Evolutionary conservation across 257 asterid genomes (phyloP).

Genomic region (Solanum paucissectum): DNA sequence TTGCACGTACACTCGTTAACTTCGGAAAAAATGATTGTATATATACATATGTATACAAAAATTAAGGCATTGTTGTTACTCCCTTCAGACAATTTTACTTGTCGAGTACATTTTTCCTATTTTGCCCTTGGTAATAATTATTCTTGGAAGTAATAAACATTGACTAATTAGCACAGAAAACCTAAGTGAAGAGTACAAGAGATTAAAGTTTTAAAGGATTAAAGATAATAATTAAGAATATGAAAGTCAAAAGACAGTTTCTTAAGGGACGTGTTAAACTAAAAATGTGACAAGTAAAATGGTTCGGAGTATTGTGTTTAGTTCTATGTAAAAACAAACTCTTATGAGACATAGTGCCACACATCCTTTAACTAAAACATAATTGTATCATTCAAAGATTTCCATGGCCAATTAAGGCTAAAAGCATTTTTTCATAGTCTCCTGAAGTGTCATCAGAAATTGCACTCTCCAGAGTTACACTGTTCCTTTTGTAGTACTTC

Average conservation of each 20-base stretch:
- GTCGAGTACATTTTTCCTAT: no score
- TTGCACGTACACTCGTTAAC: not conserved
- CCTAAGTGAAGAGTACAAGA: not conserved
- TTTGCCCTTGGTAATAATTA: not conserved
- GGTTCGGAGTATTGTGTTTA: not conserved
- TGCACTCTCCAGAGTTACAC: constrained; percentile 46
- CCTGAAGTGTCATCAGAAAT: constrained; percentile 69
- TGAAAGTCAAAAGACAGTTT: not conserved
- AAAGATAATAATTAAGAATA: not conserved
- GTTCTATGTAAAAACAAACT: not conserved
- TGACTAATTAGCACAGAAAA: not conserved
- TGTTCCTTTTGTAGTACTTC: constrained; percentile 54
- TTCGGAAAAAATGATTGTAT: not conserved
- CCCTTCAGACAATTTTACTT: no score
- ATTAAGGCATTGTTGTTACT: not conserved
- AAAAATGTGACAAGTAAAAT: not conserved
- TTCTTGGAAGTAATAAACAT: not conserved
- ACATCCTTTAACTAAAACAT: not conserved
- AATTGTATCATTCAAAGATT: constrained; percentile 7
- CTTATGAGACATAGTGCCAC: not conserved
- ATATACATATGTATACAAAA: not conserved
- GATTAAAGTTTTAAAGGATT: no score
- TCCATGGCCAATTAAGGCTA: constrained; percentile 52
- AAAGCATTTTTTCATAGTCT: constrained; percentile 53
- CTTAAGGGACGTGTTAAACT: not conserved